These are phyloP conservation scores for Alopecurus myosuroides DNA, from an alignment of 176 grass and related monocot genomes.

Conservation along the genomic window DNA sequence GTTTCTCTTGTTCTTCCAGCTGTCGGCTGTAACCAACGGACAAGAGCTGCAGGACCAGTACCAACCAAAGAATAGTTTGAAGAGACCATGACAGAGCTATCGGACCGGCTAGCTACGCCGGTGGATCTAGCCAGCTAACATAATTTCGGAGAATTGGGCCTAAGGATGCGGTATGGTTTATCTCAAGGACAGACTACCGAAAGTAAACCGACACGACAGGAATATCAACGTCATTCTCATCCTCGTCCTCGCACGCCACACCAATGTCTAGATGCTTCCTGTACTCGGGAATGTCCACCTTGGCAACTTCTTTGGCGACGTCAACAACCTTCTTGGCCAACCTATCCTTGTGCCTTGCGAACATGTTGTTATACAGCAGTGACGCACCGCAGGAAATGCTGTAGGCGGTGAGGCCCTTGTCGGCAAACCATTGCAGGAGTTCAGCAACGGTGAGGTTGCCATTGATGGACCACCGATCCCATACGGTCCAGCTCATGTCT, in stretches of 20 bases:
- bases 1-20: background rate
- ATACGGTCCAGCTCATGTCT: slow-evolving; percentile 66
- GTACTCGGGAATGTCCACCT: slow-evolving; percentile 52
- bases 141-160: background rate
- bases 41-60: background rate
- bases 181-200: slow-evolving; percentile 1
- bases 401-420: slow-evolving; percentile 60
- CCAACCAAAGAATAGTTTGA: background rate
- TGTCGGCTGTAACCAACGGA: background rate
- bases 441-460: slow-evolving; percentile 56
- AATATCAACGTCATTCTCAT: slow-evolving; percentile 59
- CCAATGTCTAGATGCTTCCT: slow-evolving; percentile 57
- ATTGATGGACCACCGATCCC: slow-evolving; percentile 62
- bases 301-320: slow-evolving; percentile 52
- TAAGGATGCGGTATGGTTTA: background rate
- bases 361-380: slow-evolving; percentile 67
- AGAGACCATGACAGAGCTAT: background rate
- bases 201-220: slow-evolving; percentile 62
- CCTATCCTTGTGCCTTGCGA: slow-evolving; percentile 49
- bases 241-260: slow-evolving; percentile 60
- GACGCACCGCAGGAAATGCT: slow-evolving; percentile 58
- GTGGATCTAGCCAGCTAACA: background rate
- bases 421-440: slow-evolving; percentile 53
- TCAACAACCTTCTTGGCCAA: slow-evolving; percentile 54
- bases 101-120: background rate